Conservation (phyloP, 495 filamentous ascomycete genomes). For the Xylaria telfairii region DNA sequence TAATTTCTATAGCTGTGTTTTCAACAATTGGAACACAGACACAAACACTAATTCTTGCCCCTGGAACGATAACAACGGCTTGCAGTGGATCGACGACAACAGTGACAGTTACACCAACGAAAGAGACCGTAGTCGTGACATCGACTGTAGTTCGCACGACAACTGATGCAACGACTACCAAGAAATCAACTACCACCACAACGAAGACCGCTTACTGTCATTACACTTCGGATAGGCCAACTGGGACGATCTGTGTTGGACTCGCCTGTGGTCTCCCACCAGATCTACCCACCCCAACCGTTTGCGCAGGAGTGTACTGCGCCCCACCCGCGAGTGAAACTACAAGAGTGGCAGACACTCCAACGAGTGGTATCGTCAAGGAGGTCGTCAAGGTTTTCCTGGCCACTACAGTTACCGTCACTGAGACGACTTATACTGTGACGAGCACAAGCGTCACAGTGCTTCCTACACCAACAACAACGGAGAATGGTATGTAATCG, state of each 20-base stretch:
- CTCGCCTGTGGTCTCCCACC: conserved; percentile 24
- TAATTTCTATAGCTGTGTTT: conserved; percentile 36
- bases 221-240: conserved; percentile 31
- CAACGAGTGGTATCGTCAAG: conserved; percentile 10
- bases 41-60: conserved; percentile 44
- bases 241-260: conserved; percentile 37
- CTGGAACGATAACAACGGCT: conserved; percentile 42
- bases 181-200: conserved; percentile 41
- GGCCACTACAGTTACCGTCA: conserved; percentile 47
- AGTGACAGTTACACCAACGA: conserved; percentile 43
- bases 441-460: conserved; percentile 46
- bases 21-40: conserved; percentile 43
- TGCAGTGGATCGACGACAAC: conserved; percentile 48
- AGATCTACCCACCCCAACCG: conserved; percentile 17
- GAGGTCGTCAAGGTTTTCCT: conserved; percentile 35
- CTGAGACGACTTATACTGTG: conserved; percentile 50
- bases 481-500: conserved; percentile 44
- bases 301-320: background rate
- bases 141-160: conserved; percentile 44
- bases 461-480: conserved; percentile 42
- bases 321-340: background rate
- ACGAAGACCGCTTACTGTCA: conserved; percentile 45
- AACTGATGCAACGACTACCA: conserved; percentile 47
- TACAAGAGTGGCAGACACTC: conserved; percentile 20
- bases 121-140: conserved; percentile 39